Base-by-base conservation (phyloP, 2,329 filamentous ascomycete genomes). In the Graphilbum sp. region DNA sequence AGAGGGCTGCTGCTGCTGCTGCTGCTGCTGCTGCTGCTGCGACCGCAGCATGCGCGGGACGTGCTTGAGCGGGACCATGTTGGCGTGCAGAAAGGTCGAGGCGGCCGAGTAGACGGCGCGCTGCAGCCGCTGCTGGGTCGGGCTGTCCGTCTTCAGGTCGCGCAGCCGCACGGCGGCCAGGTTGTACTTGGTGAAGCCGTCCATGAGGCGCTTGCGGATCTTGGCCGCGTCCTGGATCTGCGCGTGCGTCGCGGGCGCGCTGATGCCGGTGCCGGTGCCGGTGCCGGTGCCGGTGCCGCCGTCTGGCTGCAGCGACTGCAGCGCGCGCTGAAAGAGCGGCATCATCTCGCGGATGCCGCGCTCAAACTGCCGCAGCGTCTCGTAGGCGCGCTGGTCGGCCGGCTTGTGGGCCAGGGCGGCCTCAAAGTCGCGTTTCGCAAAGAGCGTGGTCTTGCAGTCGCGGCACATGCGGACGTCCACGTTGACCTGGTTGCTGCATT, bases 381-480 rank as follows among this genome's bases (percentile, higher is more conserved):
- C 80, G 54, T 92, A 95, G 1, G 82, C 75, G 29, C 80, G 75
- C 50, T 87, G 76, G 48, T 88, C 80, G 2, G 79, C 68, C 1
- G 82, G 78, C 45, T 77, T 79, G 36, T 72, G 65, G 1, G 67
- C 60, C 4, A 85, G 56, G 10, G 85, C 80, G 9, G 74, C 71
- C 19, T 72, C 64, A 52, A 94, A 94, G 52, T 94, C 86, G 29
- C 78, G 72, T 48, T 79, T 78, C 36, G 65, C 62, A 47, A 75
- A 74, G 34, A 74, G 62, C 27, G 63, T 72, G 42, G 59, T 56
- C 39, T 66, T 85, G 62, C 90, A 98, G 40, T 92, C 85, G 50
- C 79, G 81, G 57, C 90, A 98, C 71, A 98, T 88, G 32, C 90
- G 75, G 15, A 98, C 64, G 51, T 94, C 84, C 32, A 96, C 59